A percentile compares a stretch with the other conserved stretches of the same genome.
Evolutionary conservation across 108 stramenopile genomes (phyloP).

Genomic region (Fistulifera solaris): DNA sequence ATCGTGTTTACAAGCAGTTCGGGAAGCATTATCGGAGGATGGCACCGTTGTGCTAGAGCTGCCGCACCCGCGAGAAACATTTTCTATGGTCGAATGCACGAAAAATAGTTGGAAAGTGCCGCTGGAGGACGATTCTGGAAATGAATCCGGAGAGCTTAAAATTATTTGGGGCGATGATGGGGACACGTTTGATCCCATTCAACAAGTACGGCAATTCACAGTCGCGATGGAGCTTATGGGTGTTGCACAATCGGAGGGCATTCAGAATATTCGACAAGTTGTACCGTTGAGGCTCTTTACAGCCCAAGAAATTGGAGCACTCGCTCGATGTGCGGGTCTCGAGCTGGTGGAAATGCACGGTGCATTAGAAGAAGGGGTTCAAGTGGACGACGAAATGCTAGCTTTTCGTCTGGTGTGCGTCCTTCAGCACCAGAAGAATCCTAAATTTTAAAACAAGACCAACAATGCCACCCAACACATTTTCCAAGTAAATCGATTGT

Average conservation of each 20-base stretch:
- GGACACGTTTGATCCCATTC: conserved; percentile 72
- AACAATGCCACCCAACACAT: background rate
- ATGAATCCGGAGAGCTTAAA: conserved; percentile 58
- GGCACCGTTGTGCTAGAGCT: conserved; percentile 68
- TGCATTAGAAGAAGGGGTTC: conserved; percentile 53
- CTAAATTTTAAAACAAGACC: background rate
- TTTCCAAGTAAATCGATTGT: background rate
- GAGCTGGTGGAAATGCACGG: conserved; percentile 64
- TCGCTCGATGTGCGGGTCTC: conserved; percentile 55
- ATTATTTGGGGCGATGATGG: conserved; percentile 80
- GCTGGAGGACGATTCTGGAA: conserved; percentile 44
- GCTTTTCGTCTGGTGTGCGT: conserved; percentile 79
- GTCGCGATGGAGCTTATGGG: conserved; percentile 52
- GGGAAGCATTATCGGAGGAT: conserved; percentile 23
- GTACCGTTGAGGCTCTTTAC: conserved; percentile 79
- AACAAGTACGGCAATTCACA: conserved; percentile 65
- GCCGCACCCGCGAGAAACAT: conserved; percentile 78
- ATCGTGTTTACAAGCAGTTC: conserved; percentile 39
- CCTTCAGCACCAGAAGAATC: conserved; percentile 29
- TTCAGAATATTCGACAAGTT: conserved; percentile 41
- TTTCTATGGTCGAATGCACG: conserved; percentile 72
- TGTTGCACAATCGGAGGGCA: conserved; percentile 3
- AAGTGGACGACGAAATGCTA: conserved; percentile 56
- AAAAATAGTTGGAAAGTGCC: conserved; percentile 72
- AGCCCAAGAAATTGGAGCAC: conserved; percentile 67